A percentile compares a stretch with the other conserved stretches of the same genome.
Conservation (phyloP, 1,284 basidiomycete species). For the Microbotryum scabiosae region DNA sequence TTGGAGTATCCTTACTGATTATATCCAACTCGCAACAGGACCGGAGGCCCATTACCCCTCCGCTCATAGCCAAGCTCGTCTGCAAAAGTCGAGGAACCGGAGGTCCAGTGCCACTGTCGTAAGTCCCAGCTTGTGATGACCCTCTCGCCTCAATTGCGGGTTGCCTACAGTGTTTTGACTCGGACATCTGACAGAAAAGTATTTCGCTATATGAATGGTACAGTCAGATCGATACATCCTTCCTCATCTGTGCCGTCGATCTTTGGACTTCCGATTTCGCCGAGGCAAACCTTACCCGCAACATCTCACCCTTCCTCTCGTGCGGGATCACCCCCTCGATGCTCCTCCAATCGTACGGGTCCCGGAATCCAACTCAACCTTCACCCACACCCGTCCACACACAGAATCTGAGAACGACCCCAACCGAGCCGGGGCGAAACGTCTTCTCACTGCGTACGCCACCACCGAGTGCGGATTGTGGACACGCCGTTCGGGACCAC, state of each 20-base stretch:
- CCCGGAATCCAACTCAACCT: too few species aligned
- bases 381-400: too few species aligned
- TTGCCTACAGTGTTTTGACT: conserved; percentile 3
- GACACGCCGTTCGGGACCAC: too few species aligned
- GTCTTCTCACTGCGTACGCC: too few species aligned
- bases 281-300: conserved; percentile 78
- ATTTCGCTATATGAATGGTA: background rate
- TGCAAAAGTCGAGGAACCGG: conserved; percentile 29
- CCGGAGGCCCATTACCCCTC: conserved; percentile 77
- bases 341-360: too few species aligned
- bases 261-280: conserved; percentile 70
- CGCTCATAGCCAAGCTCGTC: conserved; percentile 54
- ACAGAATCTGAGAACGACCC: too few species aligned
- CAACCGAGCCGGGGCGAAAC: too few species aligned
- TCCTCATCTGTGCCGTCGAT: conserved; percentile 79
- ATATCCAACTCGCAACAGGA: conserved; percentile 50
- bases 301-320: background rate
- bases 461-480: too few species aligned
- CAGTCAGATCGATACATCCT: conserved; percentile 73
- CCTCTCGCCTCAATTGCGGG: conserved; percentile 4
- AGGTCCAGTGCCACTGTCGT: conserved; percentile 52
- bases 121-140: conserved; percentile 57
- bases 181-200: conserved; percentile 16
- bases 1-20: too few species aligned
- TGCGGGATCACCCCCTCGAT: too few species aligned